Evolutionary conservation across 1,139 yeast genomes (phyloP).

Genomic region (Blastobotrys aristatus): DNA sequence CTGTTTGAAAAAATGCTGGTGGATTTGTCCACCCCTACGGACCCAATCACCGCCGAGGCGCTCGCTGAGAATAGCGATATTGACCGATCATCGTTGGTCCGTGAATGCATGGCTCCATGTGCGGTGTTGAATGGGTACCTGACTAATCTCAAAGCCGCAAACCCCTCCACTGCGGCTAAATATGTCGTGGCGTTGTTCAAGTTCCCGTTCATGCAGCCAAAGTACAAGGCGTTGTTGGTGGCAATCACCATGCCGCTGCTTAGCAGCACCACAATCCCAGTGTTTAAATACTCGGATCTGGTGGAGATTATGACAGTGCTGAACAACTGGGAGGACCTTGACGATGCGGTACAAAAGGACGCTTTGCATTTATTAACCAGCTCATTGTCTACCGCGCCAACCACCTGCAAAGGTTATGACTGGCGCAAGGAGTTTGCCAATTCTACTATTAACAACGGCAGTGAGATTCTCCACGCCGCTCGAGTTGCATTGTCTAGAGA

Average conservation of each 20-base stretch:
- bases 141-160: conserved; percentile 30
- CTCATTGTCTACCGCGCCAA: conserved; percentile 12
- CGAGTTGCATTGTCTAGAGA: conserved; percentile 23
- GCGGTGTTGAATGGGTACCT: conserved; percentile 57
- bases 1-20: conserved; percentile 59
- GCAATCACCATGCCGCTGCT: conserved; percentile 31
- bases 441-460: conserved; percentile 13
- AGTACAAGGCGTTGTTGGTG: conserved; percentile 42
- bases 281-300: conserved; percentile 37
- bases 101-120: conserved; percentile 68
- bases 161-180: conserved; percentile 32
- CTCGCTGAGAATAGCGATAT: conserved; percentile 25
- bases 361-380: conserved; percentile 18
- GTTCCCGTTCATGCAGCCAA: conserved; percentile 59
- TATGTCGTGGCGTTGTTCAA: conserved; percentile 51
- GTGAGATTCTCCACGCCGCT: conserved; percentile 15
- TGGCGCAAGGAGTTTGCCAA: conserved; percentile 14
- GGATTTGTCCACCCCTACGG: conserved; percentile 36
- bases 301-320: conserved; percentile 46
- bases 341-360: conserved; percentile 12
- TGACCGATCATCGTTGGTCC: conserved; percentile 47
- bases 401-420: conserved; percentile 9
- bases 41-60: conserved; percentile 25
- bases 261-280: conserved; percentile 13
- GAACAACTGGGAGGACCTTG: conserved; percentile 41